Percentiles rank a stretch among this genome's conserved stretches.
phyloP scores from a whole-genome alignment of 768 basidiomycete genomes.

The Jaapia argillacea region DNA sequence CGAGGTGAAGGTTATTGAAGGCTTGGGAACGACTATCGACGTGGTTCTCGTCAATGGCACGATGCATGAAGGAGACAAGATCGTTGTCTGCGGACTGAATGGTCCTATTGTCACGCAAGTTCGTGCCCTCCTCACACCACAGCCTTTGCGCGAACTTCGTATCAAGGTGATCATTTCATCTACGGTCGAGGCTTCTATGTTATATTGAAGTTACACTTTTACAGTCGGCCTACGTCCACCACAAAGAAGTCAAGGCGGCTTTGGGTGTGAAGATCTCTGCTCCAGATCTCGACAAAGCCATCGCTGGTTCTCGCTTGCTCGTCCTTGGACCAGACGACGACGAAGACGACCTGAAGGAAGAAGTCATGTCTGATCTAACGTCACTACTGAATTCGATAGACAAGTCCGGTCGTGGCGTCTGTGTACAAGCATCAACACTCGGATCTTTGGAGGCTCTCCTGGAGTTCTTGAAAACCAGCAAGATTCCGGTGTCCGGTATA shows the following conservation, averaged over 20 bases:
- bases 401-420: slow-evolving; percentile 93
- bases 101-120: slow-evolving; percentile 95
- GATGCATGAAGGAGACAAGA: slow-evolving; percentile 83
- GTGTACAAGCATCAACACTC: slow-evolving; percentile 94
- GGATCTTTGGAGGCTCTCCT: slow-evolving; percentile 95
- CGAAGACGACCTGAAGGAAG: slow-evolving; percentile 88
- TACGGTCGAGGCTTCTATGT: slow-evolving; percentile 8
- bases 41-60: slow-evolving; percentile 94
- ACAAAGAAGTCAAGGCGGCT: slow-evolving; percentile 95
- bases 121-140: slow-evolving; percentile 89
- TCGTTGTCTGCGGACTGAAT: slow-evolving; percentile 94
- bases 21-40: slow-evolving; percentile 95
- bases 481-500: slow-evolving; percentile 96
- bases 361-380: slow-evolving; percentile 94
- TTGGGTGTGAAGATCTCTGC: slow-evolving; percentile 93
- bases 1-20: slow-evolving; percentile 98
- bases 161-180: slow-evolving; percentile 52
- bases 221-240: slow-evolving; percentile 92
- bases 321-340: slow-evolving; percentile 94
- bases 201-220: slow-evolving; percentile 2
- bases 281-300: slow-evolving; percentile 94
- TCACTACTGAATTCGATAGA: slow-evolving; percentile 83
- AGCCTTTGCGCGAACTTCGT: slow-evolving; percentile 90
- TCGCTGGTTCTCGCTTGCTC: slow-evolving; percentile 90
- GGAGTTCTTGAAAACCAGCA: slow-evolving; percentile 89